Conservation (phyloP, 2,329 filamentous ascomycete genomes). For the Penicillium olsonii region DNA sequence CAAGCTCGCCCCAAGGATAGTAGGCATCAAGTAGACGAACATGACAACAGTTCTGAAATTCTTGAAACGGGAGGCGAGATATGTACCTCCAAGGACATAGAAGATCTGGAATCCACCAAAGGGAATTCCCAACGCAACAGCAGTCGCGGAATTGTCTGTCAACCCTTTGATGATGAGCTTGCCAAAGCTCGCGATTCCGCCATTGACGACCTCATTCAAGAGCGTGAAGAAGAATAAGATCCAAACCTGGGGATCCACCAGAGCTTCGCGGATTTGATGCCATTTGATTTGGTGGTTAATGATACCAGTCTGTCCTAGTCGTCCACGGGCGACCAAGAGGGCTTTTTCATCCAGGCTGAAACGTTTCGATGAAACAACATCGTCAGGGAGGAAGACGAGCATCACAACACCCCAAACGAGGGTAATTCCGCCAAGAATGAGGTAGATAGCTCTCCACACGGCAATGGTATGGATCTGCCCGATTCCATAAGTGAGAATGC, state of each 20-base stretch:
- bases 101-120: conserved; percentile 56
- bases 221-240: conserved; percentile 49
- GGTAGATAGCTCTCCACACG: conserved; percentile 49
- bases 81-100: conserved; percentile 55
- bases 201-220: conserved; percentile 54
- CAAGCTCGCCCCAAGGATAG: conserved; percentile 51
- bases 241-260: conserved; percentile 49
- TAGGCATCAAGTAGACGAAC: conserved; percentile 54
- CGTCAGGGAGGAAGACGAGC: conserved; percentile 46
- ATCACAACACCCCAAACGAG: conserved; percentile 45
- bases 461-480: conserved; percentile 45
- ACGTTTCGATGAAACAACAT: conserved; percentile 44
- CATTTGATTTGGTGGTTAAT: conserved; percentile 52
- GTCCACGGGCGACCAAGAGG: conserved; percentile 43
- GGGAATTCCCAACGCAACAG: conserved; percentile 57
- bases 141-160: conserved; percentile 51
- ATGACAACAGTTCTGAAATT: conserved; percentile 57
- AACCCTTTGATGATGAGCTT: conserved; percentile 53
- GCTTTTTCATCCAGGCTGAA: conserved; percentile 49
- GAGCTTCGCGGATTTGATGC: conserved; percentile 52
- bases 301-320: conserved; percentile 46
- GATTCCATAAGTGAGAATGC: conserved; percentile 35
- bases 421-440: conserved; percentile 49
- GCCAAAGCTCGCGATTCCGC: conserved; percentile 59
- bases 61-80: conserved; percentile 52